Evolutionary conservation across 2,329 filamentous ascomycete species (phyloP).

Genomic region (Talaromyces rugulosus): DNA sequence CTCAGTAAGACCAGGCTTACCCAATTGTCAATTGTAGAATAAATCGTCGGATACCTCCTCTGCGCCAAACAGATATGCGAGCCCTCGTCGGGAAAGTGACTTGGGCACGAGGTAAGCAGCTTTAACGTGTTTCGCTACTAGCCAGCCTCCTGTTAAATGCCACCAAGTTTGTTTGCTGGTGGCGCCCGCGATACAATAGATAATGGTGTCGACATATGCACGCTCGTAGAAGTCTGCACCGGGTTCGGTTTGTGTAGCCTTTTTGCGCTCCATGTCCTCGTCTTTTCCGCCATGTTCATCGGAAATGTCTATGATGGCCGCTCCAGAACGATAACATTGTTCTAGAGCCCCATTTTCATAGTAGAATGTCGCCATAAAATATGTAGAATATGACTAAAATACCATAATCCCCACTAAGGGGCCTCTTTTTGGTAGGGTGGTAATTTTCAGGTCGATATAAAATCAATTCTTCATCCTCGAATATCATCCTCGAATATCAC

Average conservation of each 20-base stretch:
- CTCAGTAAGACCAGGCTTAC: background rate
- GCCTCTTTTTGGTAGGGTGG: too few relatives aligned
- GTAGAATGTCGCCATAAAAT: too few relatives aligned
- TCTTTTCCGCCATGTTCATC: too few relatives aligned
- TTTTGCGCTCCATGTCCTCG: background rate
- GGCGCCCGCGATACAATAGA: background rate
- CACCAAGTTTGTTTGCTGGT: background rate
- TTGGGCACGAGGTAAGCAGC: conserved; percentile 4
- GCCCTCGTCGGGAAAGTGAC: background rate
- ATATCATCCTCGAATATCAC: too few relatives aligned
- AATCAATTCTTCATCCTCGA: too few relatives aligned
- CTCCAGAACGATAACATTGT: too few relatives aligned
- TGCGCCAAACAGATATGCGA: background rate
- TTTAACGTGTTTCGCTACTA: background rate
- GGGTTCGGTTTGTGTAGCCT: background rate
- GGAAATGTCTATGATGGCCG: too few relatives aligned
- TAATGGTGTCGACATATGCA: background rate
- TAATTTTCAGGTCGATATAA: too few relatives aligned
- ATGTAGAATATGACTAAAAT: too few relatives aligned
- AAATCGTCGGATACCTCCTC: conserved; percentile 1
- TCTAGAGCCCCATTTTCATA: too few relatives aligned
- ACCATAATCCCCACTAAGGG: too few relatives aligned
- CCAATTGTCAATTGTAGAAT: background rate
- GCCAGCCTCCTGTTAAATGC: background rate
- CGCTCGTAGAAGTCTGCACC: conserved; percentile 4